Base-by-base conservation (phyloP, 2,329 filamentous ascomycete species). In the Chaetomium globosum region DNA sequence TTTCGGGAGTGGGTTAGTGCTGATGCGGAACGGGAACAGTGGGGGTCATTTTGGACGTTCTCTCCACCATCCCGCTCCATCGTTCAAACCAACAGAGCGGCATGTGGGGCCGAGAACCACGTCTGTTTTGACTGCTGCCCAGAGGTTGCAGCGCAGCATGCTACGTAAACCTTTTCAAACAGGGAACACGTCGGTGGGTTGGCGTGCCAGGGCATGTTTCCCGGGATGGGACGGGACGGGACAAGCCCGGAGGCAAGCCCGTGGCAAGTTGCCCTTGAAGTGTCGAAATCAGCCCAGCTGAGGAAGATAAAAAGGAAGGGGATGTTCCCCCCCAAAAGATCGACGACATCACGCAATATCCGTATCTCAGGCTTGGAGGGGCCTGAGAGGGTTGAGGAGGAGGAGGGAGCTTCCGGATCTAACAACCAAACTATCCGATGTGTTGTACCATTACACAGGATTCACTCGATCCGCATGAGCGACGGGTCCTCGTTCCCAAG, bases 1-100 rank as follows among this genome's bases (percentile, higher is more conserved):
- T 28, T 43, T 59, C 30, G 56, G 56, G 56, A 59, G 26, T 10
- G 26, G 39, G 39, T 43, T 48, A 59, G 56, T 49, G 39, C 36
- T 46, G n/a, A 56, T n/a, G 19, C 8, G 30, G 52, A 19, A 36
- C 13, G 19, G 28, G 28, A n/a, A n/a, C 52, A 30, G 52, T 33
- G 28, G 52, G 30, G 52, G 30, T 19, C 10, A 49, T 21, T 49
- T 21, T 49, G 19, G 46, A 26, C 26, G 2, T 26, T 26, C 19
- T 21, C 21, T 3, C 43, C 43, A 16, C 8, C 46, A 13, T 39
- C 36, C 4, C 2, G 3, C 36, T 39, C 36, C 13, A 5, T 19
- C 13, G 12, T 16, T 48, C 19, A 9, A 13, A 5, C 43, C 43
- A 51, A 6, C 36, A 13, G 48, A n/a, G 5, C 48, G 48, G 48